Evolutionary conservation across 495 filamentous ascomycete species (phyloP).

Genomic region (Penicillium canescens): DNA sequence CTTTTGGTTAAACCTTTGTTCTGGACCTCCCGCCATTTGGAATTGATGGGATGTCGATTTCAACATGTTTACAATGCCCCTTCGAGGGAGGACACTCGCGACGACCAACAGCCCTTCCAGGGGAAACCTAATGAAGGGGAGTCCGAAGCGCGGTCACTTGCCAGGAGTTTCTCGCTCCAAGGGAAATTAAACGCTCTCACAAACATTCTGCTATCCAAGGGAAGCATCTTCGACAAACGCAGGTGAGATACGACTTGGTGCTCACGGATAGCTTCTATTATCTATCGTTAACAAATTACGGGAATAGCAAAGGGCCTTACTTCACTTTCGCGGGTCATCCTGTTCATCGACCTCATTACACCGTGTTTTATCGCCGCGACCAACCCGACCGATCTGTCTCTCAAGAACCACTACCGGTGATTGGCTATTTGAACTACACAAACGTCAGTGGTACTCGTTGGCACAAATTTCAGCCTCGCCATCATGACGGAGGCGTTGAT

Average conservation of each 20-base stretch:
- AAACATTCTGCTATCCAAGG: constrained; percentile 2
- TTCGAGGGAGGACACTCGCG: background rate
- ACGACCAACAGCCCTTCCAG: background rate
- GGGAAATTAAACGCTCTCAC: background rate
- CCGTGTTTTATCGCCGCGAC: constrained; percentile 10
- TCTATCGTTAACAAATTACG: background rate
- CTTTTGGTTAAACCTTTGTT: constrained; percentile 15
- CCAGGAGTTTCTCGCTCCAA: background rate
- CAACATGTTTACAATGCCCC: constrained; percentile 1
- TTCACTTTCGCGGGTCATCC: constrained; percentile 14
- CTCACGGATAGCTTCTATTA: background rate
- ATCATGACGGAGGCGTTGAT: background rate
- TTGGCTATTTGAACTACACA: constrained; percentile 18
- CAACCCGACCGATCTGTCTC: background rate
- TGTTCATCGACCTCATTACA: constrained; percentile 17
- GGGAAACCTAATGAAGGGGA: background rate
- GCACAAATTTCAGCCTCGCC: background rate
- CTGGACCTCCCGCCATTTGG: constrained; percentile 22
- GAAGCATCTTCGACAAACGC: background rate
- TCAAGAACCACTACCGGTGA: background rate
- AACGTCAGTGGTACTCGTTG: constrained; percentile 5
- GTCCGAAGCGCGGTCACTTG: constrained; percentile 1
- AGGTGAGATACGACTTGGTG: background rate
- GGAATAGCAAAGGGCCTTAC: constrained; percentile 12
- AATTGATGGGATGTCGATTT: constrained; percentile 14